These are phyloP conservation scores for Coniochaeta sp. DNA, from an alignment of 2,329 filamentous ascomycete species.

Conservation along the genomic window DNA sequence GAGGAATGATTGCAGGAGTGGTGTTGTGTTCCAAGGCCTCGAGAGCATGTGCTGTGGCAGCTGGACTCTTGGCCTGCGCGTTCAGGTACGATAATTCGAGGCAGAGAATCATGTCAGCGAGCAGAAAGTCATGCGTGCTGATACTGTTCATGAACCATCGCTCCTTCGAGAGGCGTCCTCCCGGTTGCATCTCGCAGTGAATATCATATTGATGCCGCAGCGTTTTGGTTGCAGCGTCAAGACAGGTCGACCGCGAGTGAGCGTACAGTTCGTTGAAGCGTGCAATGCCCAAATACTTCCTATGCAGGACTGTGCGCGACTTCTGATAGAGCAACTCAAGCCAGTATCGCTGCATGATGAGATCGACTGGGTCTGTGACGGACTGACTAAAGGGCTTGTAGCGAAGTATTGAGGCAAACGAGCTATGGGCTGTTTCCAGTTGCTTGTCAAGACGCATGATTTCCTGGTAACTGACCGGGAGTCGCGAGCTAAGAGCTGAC, in stretches of 20 bases:
- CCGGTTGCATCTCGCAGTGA: conserved; percentile 29
- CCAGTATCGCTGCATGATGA: conserved; percentile 17
- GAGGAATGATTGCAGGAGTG: conserved; percentile 10
- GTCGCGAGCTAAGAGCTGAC: conserved; percentile 6
- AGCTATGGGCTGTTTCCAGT: conserved; percentile 9
- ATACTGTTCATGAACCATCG: conserved; percentile 34
- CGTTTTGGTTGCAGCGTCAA: conserved; percentile 35
- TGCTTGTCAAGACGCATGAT: conserved; percentile 14
- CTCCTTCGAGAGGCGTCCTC: conserved; percentile 24
- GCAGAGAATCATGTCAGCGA: conserved; percentile 38
- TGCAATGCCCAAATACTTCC: conserved; percentile 19
- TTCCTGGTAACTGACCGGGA: conserved; percentile 8
- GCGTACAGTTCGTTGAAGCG: conserved; percentile 25
- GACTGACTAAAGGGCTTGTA: conserved; percentile 10
- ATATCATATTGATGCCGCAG: conserved; percentile 33
- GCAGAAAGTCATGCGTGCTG: conserved; percentile 35
- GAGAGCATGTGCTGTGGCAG: not conserved
- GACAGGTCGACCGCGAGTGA: conserved; percentile 31
- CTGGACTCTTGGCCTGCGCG: conserved; percentile 8
- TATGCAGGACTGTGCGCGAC: conserved; percentile 14
- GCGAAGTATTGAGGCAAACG: conserved; percentile 9
- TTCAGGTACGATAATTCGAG: conserved; percentile 22
- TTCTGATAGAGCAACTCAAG: conserved; percentile 19
- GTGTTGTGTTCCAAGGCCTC: conserved; percentile 2
- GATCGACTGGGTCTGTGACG: conserved; percentile 13